Percentiles rank a stretch among this genome's conserved stretches.
Evolutionary conservation across 192 early-diverging fungal species (phyloP).

Genomic region (Entomortierella beljakovae): DNA sequence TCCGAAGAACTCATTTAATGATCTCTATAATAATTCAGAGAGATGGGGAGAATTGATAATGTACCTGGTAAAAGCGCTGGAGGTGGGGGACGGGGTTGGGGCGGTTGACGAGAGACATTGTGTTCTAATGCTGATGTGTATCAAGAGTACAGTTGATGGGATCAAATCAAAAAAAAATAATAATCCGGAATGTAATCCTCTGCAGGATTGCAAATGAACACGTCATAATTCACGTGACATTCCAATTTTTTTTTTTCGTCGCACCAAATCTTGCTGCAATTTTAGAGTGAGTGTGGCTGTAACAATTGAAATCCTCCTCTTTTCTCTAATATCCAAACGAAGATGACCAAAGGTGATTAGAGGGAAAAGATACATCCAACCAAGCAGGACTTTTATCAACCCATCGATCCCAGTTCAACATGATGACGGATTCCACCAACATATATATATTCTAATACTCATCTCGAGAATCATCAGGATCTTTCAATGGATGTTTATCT

Average conservation of each 20-base stretch:
- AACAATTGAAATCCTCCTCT: conserved; percentile 13
- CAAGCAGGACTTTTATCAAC: conserved; percentile 5
- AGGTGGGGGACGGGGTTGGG: conserved; percentile 52
- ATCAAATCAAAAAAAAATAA: too few species aligned
- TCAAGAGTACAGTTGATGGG: too few species aligned
- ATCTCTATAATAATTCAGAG: not conserved
- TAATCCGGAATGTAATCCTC: too few species aligned
- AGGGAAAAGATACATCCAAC: conserved; percentile 8
- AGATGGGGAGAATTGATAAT: not conserved
- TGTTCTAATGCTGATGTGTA: too few species aligned
- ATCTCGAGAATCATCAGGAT: not conserved
- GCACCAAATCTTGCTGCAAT: too few species aligned
- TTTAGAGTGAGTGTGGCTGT: conserved; percentile 9
- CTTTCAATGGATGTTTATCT: not conserved
- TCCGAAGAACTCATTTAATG: not conserved
- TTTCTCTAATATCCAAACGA: conserved; percentile 48
- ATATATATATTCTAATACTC: not conserved
- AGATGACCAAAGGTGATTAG: conserved; percentile 52
- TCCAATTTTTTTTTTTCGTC: not conserved
- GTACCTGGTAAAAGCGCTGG: conserved; percentile 55
- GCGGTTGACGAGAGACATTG: conserved; percentile 54
- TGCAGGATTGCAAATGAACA: not conserved
- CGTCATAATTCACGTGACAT: conserved; percentile 11
- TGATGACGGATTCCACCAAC: not conserved
- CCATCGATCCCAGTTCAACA: conserved; percentile 7